Percentiles rank a stretch among this genome's conserved stretches.
Evolutionary conservation across 305 asterid species (phyloP).

Genomic region (Fraxinus platypoda): DNA sequence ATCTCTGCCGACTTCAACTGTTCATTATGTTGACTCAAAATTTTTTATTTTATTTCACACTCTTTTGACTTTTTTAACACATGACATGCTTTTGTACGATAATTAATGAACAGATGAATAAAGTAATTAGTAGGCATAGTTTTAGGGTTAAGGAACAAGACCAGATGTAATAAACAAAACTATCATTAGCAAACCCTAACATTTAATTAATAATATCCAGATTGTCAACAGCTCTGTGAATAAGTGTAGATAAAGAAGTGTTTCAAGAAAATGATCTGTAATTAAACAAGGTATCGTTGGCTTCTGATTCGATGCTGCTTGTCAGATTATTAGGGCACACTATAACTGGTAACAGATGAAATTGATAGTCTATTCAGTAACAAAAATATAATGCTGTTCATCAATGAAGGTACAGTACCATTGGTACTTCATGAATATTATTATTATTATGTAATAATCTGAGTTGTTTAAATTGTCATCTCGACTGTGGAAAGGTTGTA

Average conservation of each 20-base stretch:
- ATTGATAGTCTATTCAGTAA: conserved; percentile 28
- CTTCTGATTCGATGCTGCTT: conserved; percentile 31
- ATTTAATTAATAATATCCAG: conserved; percentile 16
- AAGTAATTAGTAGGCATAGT: conserved; percentile 28
- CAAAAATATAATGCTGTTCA: conserved; percentile 20
- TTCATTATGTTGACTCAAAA: conserved; percentile 30
- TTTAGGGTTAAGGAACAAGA: conserved; percentile 43
- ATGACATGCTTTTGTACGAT: conserved; percentile 25
- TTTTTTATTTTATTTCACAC: neutral
- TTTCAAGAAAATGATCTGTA: conserved; percentile 26
- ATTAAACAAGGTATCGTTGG: conserved; percentile 11
- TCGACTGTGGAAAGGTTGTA: neutral
- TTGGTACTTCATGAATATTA: neutral
- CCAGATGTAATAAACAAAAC: conserved; percentile 13
- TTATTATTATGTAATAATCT: neutral
- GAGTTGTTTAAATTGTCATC: neutral
- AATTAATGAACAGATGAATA: conserved; percentile 22
- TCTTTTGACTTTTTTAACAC: conserved; percentile 37
- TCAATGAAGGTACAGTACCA: neutral
- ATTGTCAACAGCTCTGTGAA: neutral
- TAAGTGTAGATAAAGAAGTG: neutral
- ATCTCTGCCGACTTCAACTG: conserved; percentile 35
- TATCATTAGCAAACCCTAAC: conserved; percentile 18
- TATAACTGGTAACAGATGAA: conserved; percentile 34
- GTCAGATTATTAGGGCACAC: conserved; percentile 38